Percentiles rank a stretch among this genome's conserved stretches.
Conservation (phyloP, 108 stramenopile genomes). For the Skeletonema menzelii region DNA sequence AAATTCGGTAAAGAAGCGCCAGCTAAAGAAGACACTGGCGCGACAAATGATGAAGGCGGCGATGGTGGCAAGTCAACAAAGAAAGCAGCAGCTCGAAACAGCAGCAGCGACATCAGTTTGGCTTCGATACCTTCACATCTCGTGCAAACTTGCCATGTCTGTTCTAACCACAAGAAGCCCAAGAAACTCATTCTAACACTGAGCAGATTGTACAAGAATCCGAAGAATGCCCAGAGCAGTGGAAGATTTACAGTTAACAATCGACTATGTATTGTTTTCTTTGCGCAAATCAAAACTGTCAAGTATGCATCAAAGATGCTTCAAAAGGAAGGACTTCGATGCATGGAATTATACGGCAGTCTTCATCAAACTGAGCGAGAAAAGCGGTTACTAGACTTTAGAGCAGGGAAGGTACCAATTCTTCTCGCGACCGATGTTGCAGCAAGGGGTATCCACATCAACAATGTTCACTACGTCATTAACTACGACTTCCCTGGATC, state of each 20-base stretch:
- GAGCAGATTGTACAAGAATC: conserved; percentile 42
- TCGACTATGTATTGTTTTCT: conserved; percentile 54
- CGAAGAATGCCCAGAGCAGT: conserved; percentile 41
- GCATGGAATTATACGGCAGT: conserved; percentile 53
- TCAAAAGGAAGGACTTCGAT: conserved; percentile 53
- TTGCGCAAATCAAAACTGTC: conserved; percentile 68
- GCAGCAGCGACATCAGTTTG: conserved; percentile 29
- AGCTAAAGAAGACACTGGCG: background rate
- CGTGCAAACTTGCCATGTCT: conserved; percentile 80
- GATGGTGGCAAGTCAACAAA: background rate
- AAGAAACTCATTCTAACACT: conserved; percentile 73
- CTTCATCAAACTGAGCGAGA: conserved; percentile 78
- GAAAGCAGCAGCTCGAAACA: conserved; percentile 7
- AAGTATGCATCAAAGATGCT: conserved; percentile 58
- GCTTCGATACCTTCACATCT: conserved; percentile 73
- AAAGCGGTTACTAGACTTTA: conserved; percentile 60
- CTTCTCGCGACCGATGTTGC: conserved; percentile 82
- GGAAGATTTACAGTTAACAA: conserved; percentile 46
- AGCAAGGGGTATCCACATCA: conserved; percentile 84
- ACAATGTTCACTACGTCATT: conserved; percentile 74
- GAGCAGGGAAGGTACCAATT: conserved; percentile 57
- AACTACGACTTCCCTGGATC: conserved; percentile 75
- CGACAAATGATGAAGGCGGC: background rate
- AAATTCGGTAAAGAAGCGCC: conserved; percentile 71
- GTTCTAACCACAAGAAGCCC: conserved; percentile 84